Conservation (phyloP, 2,329 filamentous ascomycete species). For the Dryadomyces quercivorus region DNA sequence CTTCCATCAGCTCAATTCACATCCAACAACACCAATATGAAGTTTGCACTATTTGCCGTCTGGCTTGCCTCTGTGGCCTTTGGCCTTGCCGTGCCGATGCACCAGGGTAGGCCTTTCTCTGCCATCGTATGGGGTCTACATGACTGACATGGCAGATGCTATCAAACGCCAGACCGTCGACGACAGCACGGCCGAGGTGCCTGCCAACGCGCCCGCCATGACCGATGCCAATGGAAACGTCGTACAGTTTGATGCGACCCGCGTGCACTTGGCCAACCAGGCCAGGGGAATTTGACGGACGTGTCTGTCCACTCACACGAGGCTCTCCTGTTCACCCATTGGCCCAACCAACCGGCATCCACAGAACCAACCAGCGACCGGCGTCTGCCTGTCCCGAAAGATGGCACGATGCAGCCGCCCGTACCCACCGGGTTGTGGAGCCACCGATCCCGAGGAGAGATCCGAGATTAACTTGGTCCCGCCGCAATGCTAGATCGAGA, state of each 20-base stretch:
- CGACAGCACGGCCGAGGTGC: slow-evolving; percentile 14
- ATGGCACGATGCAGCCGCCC: too few species aligned
- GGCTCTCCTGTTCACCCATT: not conserved
- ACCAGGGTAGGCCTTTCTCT: slow-evolving; percentile 1
- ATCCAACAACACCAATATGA: too few species aligned
- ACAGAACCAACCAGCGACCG: not conserved
- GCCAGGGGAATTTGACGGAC: slow-evolving; percentile 26
- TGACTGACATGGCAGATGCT: not conserved
- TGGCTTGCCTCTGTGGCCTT: not conserved
- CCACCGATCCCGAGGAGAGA: too few species aligned
- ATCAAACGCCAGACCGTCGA: slow-evolving; percentile 1
- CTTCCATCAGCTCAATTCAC: too few species aligned
- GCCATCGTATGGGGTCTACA: too few species aligned
- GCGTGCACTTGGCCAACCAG: slow-evolving; percentile 28
- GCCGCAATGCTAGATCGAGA: too few species aligned
- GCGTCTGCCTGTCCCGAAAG: too few species aligned
- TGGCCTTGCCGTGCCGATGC: not conserved
- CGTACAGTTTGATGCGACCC: slow-evolving; percentile 28
- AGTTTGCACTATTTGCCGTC: too few species aligned
- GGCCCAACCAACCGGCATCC: not conserved
- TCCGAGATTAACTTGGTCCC: too few species aligned
- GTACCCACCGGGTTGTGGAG: too few species aligned
- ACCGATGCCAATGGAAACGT: slow-evolving; percentile 30
- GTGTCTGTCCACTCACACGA: not conserved
- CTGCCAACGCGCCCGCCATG: slow-evolving; percentile 32